Evolutionary conservation across 306 rosid genomes (phyloP).

Genomic region (Corylus heterophylla): DNA sequence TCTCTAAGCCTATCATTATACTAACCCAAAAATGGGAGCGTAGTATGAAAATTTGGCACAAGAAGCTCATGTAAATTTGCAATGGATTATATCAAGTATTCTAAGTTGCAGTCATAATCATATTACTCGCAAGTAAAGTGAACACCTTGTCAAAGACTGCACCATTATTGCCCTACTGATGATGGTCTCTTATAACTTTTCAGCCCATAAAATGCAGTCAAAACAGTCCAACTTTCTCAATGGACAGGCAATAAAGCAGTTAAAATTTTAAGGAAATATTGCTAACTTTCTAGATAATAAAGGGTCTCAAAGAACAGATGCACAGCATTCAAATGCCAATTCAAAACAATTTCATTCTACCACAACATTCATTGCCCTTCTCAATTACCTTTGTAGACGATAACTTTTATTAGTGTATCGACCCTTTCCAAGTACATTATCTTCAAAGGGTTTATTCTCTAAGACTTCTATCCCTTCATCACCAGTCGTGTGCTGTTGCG

Average conservation of each 20-base stretch:
- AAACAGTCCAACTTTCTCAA: background rate
- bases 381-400: slow-evolving; percentile 44
- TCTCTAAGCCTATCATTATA: no score
- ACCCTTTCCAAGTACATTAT: slow-evolving; percentile 44
- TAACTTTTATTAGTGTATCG: slow-evolving; percentile 44
- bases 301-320: background rate
- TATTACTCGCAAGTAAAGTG: background rate
- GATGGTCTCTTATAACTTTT: background rate
- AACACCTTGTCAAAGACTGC: background rate
- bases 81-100: background rate
- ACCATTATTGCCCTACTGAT: background rate
- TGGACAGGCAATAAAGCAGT: background rate
- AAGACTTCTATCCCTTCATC: slow-evolving; percentile 45
- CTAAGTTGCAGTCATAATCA: background rate
- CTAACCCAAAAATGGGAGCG: background rate
- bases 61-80: background rate
- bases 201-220: background rate
- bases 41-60: background rate
- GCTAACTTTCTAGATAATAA: background rate
- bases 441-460: slow-evolving; percentile 40
- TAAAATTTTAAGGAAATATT: background rate
- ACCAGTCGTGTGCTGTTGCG: slow-evolving; percentile 42
- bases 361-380: background rate
- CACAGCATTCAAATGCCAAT: background rate
- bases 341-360: background rate